A percentile compares a stretch with the other conserved stretches of the same genome.
Conservation (phyloP, 805 yeast genomes). For the Teunomyces kruisii region DNA sequence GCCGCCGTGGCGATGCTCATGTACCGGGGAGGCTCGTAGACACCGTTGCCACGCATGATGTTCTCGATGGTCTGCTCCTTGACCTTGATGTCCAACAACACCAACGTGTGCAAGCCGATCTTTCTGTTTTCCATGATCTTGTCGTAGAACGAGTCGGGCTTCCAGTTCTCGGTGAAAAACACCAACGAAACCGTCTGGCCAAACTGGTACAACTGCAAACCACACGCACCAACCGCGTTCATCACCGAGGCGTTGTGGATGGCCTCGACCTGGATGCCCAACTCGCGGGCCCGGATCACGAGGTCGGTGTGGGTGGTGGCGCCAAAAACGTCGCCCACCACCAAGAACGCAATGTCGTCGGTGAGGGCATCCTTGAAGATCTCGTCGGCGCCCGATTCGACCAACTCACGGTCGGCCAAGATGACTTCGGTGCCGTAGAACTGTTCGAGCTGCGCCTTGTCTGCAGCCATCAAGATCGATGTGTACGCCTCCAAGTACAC, state of each 20-base stretch:
- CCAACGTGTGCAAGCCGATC: constrained; percentile 88
- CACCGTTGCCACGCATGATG: constrained; percentile 86
- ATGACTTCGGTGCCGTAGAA: constrained; percentile 84
- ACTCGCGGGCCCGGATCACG: constrained; percentile 86
- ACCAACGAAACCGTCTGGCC: constrained; percentile 98
- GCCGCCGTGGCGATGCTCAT: constrained; percentile 93
- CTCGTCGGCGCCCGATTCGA: constrained; percentile 83
- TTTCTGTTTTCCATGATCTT: constrained; percentile 86
- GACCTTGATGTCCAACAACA: constrained; percentile 88
- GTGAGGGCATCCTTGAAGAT: constrained; percentile 74
- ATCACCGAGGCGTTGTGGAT: constrained; percentile 95
- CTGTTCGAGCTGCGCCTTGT: constrained; percentile 67
- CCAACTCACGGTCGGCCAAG: constrained; percentile 92
- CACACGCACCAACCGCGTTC: constrained; percentile 99
- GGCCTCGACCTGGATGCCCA: constrained; percentile 72
- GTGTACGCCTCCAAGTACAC: constrained; percentile 97
- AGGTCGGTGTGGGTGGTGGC: constrained; percentile 98
- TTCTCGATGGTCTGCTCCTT: constrained; percentile 95
- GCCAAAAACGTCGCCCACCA: constrained; percentile 97
- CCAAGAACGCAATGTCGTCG: constrained; percentile 89
- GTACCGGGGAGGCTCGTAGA: constrained; percentile 96
- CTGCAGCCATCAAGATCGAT: constrained; percentile 91
- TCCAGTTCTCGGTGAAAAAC: constrained; percentile 93
- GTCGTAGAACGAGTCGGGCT: constrained; percentile 92
- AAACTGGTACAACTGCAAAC: constrained; percentile 88